These are phyloP conservation scores for Russula ochroleuca DNA, from an alignment of 768 basidiomycete species.

Conservation along the genomic window DNA sequence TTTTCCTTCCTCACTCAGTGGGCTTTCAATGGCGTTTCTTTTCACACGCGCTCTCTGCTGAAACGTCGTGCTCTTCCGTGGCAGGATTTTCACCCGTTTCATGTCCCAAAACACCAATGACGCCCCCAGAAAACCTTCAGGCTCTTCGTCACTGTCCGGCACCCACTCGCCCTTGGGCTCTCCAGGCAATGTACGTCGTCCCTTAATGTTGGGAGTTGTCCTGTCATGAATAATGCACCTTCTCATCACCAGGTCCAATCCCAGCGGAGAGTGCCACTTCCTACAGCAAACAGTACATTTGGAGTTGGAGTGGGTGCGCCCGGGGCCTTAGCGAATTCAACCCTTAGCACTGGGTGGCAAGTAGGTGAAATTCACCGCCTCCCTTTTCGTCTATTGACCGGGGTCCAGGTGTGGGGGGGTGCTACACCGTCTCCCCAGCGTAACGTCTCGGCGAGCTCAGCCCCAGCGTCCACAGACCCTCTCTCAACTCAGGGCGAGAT, in stretches of 20 bases:
- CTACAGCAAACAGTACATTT: constrained; percentile 47
- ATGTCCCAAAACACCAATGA: constrained; percentile 37
- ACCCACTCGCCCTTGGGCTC: constrained; percentile 60
- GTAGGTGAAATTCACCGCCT: constrained; percentile 37
- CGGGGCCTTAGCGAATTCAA: constrained; percentile 41
- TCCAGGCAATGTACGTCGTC: constrained; percentile 49
- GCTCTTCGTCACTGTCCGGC: constrained; percentile 61
- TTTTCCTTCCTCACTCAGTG: constrained; percentile 5
- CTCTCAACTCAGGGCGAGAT: constrained; percentile 44
- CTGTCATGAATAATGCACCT: constrained; percentile 10
- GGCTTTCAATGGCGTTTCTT: background rate
- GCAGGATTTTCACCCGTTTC: constrained; percentile 17
- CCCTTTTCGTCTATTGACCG: constrained; percentile 32
- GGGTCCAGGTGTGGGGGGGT: constrained; percentile 55
- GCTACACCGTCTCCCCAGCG: constrained; percentile 47
- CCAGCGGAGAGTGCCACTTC: constrained; percentile 46
- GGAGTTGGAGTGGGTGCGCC: constrained; percentile 48
- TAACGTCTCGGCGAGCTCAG: constrained; percentile 61
- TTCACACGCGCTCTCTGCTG: background rate
- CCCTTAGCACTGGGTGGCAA: constrained; percentile 64
- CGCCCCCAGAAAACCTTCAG: constrained; percentile 57
- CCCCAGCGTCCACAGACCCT: constrained; percentile 48
- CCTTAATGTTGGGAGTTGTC: constrained; percentile 9
- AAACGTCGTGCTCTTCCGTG: constrained; percentile 16
- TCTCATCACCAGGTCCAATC: constrained; percentile 36